Evolutionary conservation across 768 basidiomycete genomes (phyloP), one percentile per base, ranked within the genome.

Genomic region (Amanita thiersii): DNA sequence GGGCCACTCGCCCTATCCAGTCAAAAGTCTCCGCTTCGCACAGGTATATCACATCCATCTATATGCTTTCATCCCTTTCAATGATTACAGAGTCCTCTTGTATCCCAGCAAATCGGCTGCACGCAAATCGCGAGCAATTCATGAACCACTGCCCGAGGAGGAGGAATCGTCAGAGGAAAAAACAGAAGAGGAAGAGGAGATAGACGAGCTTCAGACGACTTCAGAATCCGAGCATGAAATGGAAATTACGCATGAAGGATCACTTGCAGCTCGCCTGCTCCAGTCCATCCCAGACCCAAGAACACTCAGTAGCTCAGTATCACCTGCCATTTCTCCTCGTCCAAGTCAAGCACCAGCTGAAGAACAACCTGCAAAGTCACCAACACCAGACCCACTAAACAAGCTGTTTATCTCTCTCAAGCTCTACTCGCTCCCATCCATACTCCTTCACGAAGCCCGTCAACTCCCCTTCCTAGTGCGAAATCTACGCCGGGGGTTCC

Each of bases 401-500:
- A 45, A 55, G 2, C 56, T 75, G 31, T 26, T 70, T 20, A 43
- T 56, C 3, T 61, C 59, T 9, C 45, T 72, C 9, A 59, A 68
- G 39, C 44, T 45, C 9, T 43, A 69, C 12, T 56, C 57, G 0
- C 50, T 58, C 1, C 46, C 61, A 1, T 49, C 54, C 2, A 45
- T 64, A 31, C 63, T 62, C 14, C 61, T 74, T 56, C 65, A 66
- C 25, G 53, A 52, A 17, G 58, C 60, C 8, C 48, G 46, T 11
- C 61, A 60, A 38, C 63, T 81, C 4, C 81, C 81, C 0, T 84
- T 83, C 52, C 60, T 80, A 15, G 59, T 54, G 19, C 72, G 75
- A 8, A 75, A 73, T 48, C 50, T 84, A 12, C 62, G 65, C 10
- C 49, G 37, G 2, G 73, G 74, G 1, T 83, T 83, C 51, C 46